Evolutionary conservation across 2,329 filamentous ascomycete genomes (phyloP).

Genomic region (Scopulariopsis brevicaulis): DNA sequence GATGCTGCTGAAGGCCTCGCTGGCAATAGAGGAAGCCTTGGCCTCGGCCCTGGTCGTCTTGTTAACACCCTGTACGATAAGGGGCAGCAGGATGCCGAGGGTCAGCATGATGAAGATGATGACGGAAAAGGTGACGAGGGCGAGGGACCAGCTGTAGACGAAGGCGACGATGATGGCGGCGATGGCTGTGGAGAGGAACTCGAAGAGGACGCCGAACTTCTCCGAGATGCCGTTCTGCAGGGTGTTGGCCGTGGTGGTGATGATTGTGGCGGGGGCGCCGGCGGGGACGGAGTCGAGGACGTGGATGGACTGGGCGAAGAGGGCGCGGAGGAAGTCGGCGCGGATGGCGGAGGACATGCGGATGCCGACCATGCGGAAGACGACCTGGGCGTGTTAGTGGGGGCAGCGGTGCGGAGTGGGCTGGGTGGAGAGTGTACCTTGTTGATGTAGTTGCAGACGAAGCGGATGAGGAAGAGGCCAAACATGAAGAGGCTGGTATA

Average conservation of each 20-base stretch:
- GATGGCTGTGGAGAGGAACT: conserved; percentile 40
- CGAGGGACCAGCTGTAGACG: conserved; percentile 44
- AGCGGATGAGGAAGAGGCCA: conserved; percentile 57
- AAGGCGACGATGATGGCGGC: conserved; percentile 44
- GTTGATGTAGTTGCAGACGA: conserved; percentile 50
- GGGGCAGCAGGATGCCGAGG: conserved; percentile 36
- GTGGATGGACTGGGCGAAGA: conserved; percentile 55
- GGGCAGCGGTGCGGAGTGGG: background rate
- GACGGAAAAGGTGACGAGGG: conserved; percentile 44
- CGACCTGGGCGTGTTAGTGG: conserved; percentile 25
- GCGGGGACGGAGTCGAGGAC: conserved; percentile 55
- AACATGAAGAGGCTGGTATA: conserved; percentile 52
- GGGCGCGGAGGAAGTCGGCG: conserved; percentile 49
- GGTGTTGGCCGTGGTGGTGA: conserved; percentile 51
- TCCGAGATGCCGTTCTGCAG: conserved; percentile 56
- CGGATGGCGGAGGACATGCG: conserved; percentile 50
- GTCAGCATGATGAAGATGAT: conserved; percentile 43
- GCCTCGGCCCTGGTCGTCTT: conserved; percentile 36
- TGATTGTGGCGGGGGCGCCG: conserved; percentile 49
- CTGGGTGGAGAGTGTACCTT: conserved; percentile 23
- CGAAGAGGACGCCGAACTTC: conserved; percentile 47
- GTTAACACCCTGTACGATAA: conserved; percentile 40
- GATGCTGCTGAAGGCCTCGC: conserved; percentile 47
- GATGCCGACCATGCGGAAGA: conserved; percentile 50
- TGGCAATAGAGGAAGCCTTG: conserved; percentile 46